Base-by-base conservation (phyloP, 2,329 filamentous ascomycete genomes). In the Epichloe sylvatica region DNA sequence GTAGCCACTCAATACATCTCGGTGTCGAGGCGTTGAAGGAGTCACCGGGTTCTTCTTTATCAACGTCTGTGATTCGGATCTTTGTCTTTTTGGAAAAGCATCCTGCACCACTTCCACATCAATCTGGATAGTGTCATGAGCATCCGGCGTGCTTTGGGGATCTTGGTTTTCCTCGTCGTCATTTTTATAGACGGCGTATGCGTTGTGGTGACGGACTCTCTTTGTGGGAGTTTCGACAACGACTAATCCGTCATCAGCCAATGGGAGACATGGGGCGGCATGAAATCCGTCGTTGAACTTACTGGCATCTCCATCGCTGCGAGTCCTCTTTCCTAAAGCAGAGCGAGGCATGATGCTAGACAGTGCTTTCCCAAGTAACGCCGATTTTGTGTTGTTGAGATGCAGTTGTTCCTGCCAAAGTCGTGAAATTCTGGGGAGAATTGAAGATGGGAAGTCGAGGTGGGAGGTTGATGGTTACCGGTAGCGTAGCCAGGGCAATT, bases 1-100 rank as follows among this genome's bases (percentile, higher is more conserved):
- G 19, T 81, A 75, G 54, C 79, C 76, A 47, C 79, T 77, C 52
- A 91, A 75, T 45, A 78, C 87, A 79, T 96, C 84, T 65, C 85
- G 80, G 62, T 88, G 85, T 56, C 87, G 77, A 25, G 86, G 82
- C 11, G 86, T 90, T 21, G 79, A 78, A 1, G 86, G 86, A 2
- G 82, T 85, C 46, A 81, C 71, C 13, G 78, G 78, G 44, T 68
- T 77, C 60, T 71, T 64, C 47, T 63, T 67, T 21, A 55, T 56
- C 13, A 63, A 58, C 3, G 62, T 58, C 42, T 62, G 61, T n/a
- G 64, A 60, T 19, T 54, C 55, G 35, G 58, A 59, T 21, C 58
- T 58, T 51, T 57, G 59, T 17, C 53, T 57, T 52, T 60, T 63
- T 15, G 13, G 36, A 7, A 59, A 49, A 46, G 62, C 61, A 37